A percentile compares a stretch with the other conserved stretches of the same genome.
Conservation (phyloP, 495 filamentous ascomycete genomes). For the Podospora pseudoanserina region DNA sequence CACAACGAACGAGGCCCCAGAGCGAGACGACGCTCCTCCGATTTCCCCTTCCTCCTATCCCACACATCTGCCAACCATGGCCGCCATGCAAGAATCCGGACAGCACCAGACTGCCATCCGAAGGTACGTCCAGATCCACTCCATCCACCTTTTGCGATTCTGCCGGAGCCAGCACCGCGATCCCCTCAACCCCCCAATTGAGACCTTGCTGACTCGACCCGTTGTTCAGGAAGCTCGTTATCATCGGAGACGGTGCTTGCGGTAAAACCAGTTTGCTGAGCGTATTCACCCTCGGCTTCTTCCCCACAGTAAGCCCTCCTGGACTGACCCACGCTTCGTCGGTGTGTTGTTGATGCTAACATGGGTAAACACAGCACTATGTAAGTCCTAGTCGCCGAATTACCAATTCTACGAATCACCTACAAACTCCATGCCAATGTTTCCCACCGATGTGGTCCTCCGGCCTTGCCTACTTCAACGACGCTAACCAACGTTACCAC, state of each 20-base stretch:
- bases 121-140: constrained; percentile 23
- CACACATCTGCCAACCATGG: constrained; percentile 26
- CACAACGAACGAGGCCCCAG: constrained; percentile 17
- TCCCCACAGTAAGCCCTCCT: constrained; percentile 76
- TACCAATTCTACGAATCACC: constrained; percentile 5
- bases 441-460: background rate
- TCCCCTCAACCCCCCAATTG: constrained; percentile 10
- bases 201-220: constrained; percentile 11
- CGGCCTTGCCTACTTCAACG: background rate
- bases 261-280: constrained; percentile 97
- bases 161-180: constrained; percentile 1
- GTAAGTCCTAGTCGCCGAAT: constrained; percentile 46
- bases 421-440: background rate
- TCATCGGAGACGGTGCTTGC: constrained; percentile 98
- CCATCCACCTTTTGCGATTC: constrained; percentile 2
- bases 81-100: constrained; percentile 19
- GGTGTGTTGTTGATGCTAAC: constrained; percentile 17
- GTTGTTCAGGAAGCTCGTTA: constrained; percentile 82
- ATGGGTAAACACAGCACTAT: constrained; percentile 55
- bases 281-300: constrained; percentile 97
- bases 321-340: background rate
- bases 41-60: background rate
- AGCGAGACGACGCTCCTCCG: constrained; percentile 18
- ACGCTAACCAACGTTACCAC: constrained; percentile 10
- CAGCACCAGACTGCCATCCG: constrained; percentile 33